Conservation (phyloP, 805 yeast genomes). For the Pichia californica region DNA sequence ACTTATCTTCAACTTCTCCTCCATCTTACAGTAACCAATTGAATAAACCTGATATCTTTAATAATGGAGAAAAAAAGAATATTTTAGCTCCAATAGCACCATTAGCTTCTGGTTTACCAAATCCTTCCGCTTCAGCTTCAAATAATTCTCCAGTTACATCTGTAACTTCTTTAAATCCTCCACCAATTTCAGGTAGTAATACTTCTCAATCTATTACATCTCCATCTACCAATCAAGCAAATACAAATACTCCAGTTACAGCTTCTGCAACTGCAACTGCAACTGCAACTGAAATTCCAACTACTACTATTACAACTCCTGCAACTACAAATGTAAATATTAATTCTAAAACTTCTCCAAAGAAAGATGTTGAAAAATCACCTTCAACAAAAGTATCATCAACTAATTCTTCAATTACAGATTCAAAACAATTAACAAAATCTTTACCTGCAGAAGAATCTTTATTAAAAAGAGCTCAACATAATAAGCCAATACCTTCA, state of each 20-base stretch:
- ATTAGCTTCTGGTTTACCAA: constrained; percentile 5
- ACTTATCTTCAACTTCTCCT: constrained; percentile 22
- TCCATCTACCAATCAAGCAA: constrained; percentile 22
- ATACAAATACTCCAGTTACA: neutral
- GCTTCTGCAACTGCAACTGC: constrained; percentile 9
- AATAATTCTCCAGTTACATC: neutral
- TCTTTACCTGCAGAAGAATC: constrained; percentile 25
- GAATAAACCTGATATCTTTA: constrained; percentile 8
- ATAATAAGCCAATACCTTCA: constrained; percentile 74
- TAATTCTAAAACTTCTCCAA: constrained; percentile 1
- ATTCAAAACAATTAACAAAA: neutral
- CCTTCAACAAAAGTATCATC: neutral
- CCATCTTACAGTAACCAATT: constrained; percentile 8
- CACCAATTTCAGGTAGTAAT: neutral
- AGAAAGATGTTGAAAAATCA: neutral
- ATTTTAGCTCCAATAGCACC: constrained; percentile 6
- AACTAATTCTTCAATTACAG: neutral
- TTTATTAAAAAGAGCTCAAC: constrained; percentile 38
- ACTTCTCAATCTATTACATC: neutral
- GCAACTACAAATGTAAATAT: neutral
- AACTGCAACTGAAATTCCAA: neutral
- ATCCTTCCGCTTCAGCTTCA: neutral
- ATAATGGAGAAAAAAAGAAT: constrained; percentile 10
- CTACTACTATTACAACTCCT: no score
- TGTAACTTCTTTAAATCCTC: neutral